Evolutionary conservation across 106 monocot species (phyloP), one percentile per base, ranked within the genome.

Genomic region (Dioscorea zingiberensis): DNA sequence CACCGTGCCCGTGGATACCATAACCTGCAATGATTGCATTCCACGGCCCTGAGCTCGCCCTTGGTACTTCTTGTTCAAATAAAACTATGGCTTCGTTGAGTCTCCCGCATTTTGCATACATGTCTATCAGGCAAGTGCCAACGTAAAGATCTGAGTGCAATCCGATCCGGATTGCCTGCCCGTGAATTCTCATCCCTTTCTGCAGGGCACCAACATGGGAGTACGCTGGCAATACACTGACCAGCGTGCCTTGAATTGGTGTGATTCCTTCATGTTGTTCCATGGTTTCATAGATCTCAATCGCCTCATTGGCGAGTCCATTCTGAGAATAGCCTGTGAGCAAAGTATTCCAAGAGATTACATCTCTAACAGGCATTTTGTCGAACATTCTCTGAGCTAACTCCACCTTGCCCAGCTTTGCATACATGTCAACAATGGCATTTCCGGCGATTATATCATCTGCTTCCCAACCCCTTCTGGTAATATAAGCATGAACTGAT

Each of bases 51-150:
- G 75, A 65, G 63, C 63, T 81, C 56, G 4, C 81, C 45, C 70
- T 64, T 13, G 77, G 83, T 29, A 83, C 69, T 59, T 79, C 49
- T 8, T 38, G 0, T 38, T 68, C 54, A 56, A 93, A 88, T 21
- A 93, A 72, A 65, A 57, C 27, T 71, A 72, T 65, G 14, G 88
- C 77, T 57, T 93, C 85, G 14, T 11, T 48, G n/a, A 79, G 53
- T 55, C 68, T 88, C 45, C 93, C 88, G 47, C 93, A 88, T 74
- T 93, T 93, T 16, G 85, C 83, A 60, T 88, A 93, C 78, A 88
- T 80, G 62, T 93, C 93, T 28, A 88, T 72, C 8, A 93, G 71
- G 75, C 88, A 93, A 48, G 93, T 93, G 21, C 78, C 78, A 0
- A 88, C 78, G 45, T 71, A 93, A 18, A 83, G 16, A 71, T 93